phyloP scores from a whole-genome alignment of 768 basidiomycete genomes.

The Pluteus cervinus region DNA sequence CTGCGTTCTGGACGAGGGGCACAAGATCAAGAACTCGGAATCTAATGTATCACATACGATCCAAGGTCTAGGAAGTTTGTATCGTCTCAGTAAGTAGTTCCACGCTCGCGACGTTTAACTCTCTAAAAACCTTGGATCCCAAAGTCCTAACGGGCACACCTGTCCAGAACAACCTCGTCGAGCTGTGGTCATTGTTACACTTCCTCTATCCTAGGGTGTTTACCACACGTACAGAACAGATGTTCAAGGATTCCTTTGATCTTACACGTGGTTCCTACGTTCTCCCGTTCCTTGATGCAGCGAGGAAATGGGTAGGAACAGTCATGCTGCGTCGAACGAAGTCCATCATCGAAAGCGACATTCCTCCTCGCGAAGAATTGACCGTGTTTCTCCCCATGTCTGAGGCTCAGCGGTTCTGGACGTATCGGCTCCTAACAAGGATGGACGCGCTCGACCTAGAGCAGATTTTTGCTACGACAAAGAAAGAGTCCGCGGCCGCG shows the following conservation, averaged over 20 bases:
- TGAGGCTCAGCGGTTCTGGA: conserved; percentile 61
- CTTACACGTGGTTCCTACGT: conserved; percentile 47
- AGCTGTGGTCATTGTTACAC: conserved; percentile 50
- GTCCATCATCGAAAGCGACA: conserved; percentile 32
- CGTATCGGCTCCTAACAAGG: conserved; percentile 45
- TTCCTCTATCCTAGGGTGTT: conserved; percentile 54
- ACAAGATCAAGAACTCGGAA: conserved; percentile 67
- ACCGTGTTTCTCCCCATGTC: conserved; percentile 53
- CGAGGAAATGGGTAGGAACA: conserved; percentile 39
- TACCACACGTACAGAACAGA: conserved; percentile 35
- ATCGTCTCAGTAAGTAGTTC: conserved; percentile 41
- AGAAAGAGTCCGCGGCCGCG: conserved; percentile 14
- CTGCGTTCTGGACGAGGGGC: conserved; percentile 61
- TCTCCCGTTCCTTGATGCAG: conserved; percentile 38
- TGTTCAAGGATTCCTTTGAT: conserved; percentile 50
- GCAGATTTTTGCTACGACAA: conserved; percentile 34
- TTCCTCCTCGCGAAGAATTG: conserved; percentile 53
- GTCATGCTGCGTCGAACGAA: conserved; percentile 64
- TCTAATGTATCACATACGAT: conserved; percentile 47
- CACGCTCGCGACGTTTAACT: neutral
- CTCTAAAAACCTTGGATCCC: neutral
- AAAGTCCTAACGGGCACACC: conserved; percentile 70
- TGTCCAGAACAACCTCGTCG: conserved; percentile 58
- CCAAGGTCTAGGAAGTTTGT: conserved; percentile 48
- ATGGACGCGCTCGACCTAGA: conserved; percentile 43